Evolutionary conservation across 2,329 filamentous ascomycete genomes (phyloP).

Genomic region (Trichoderma sp.): DNA sequence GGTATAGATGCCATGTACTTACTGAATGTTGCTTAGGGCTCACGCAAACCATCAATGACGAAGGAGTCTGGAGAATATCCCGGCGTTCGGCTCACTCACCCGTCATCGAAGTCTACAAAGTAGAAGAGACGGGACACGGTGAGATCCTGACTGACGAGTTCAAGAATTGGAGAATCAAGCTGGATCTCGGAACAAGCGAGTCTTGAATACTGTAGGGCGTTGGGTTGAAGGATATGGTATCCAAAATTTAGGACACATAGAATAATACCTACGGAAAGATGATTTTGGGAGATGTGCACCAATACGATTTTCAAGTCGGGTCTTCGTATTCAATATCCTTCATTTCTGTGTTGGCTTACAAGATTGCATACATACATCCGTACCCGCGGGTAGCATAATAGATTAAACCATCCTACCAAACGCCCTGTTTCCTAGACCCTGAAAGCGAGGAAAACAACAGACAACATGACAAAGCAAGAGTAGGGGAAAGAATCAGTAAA

Average conservation of each 20-base stretch:
- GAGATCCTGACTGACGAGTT: conserved; percentile 77
- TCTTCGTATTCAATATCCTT: not conserved
- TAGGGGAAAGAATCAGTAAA: not conserved
- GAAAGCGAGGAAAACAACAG: not conserved
- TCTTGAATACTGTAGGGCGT: not conserved
- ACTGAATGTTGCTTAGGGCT: conserved; percentile 53
- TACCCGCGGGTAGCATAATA: not conserved
- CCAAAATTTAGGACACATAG: too few relatives aligned
- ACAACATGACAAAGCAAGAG: not conserved
- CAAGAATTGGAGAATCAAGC: conserved; percentile 69
- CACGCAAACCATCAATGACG: conserved; percentile 63
- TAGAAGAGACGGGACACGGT: conserved; percentile 75
- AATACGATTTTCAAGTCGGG: too few relatives aligned
- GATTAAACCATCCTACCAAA: not conserved
- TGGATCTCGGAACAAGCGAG: conserved; percentile 40
- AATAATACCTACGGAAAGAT: not conserved
- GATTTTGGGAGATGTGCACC: not conserved
- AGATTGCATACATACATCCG: not conserved
- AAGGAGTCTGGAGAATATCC: conserved; percentile 80
- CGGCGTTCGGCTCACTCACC: conserved; percentile 60
- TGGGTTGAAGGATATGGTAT: too few relatives aligned
- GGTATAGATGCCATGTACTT: too few relatives aligned
- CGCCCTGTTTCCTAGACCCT: not conserved
- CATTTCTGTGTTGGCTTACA: not conserved
- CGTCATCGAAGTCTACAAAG: conserved; percentile 71